Conservation (phyloP, 768 basidiomycete species). For the Rhodocollybia butyracea region DNA sequence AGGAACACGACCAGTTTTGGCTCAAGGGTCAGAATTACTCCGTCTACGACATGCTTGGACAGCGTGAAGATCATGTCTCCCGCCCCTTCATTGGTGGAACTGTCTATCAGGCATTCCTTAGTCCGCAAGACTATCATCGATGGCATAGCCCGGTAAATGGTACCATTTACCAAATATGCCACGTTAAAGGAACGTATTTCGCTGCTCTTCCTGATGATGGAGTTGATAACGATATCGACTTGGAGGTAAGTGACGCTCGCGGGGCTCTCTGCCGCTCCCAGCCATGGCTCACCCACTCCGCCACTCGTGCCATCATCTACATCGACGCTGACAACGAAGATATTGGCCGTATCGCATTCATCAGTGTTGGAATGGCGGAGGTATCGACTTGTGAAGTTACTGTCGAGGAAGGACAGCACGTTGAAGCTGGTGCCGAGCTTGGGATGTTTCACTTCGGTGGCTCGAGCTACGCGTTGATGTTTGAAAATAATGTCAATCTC, state of each 20-base stretch:
- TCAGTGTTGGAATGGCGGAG: constrained; percentile 48
- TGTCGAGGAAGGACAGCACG: constrained; percentile 35
- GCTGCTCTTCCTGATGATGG: constrained; percentile 21
- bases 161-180: constrained; percentile 23
- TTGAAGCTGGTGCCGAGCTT: constrained; percentile 44
- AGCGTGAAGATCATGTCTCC: constrained; percentile 24
- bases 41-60: constrained; percentile 39
- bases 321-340: constrained; percentile 21
- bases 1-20: constrained; percentile 42
- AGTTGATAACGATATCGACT: constrained; percentile 9
- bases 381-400: constrained; percentile 45
- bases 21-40: constrained; percentile 49
- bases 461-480: constrained; percentile 20
- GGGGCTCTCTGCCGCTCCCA: constrained; percentile 13
- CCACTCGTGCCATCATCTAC: constrained; percentile 41
- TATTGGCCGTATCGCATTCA: constrained; percentile 37
- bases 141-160: constrained; percentile 49
- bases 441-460: constrained; percentile 58
- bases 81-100: constrained; percentile 39
- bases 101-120: constrained; percentile 45
- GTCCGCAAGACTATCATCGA: constrained; percentile 45
- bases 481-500: not conserved
- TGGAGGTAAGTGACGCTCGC: not conserved
- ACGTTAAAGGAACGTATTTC: constrained; percentile 42
- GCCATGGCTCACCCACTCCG: constrained; percentile 26